Evolutionary conservation across 1,139 yeast genomes (phyloP).

Genomic region (Torulaspora pretoriensis): DNA sequence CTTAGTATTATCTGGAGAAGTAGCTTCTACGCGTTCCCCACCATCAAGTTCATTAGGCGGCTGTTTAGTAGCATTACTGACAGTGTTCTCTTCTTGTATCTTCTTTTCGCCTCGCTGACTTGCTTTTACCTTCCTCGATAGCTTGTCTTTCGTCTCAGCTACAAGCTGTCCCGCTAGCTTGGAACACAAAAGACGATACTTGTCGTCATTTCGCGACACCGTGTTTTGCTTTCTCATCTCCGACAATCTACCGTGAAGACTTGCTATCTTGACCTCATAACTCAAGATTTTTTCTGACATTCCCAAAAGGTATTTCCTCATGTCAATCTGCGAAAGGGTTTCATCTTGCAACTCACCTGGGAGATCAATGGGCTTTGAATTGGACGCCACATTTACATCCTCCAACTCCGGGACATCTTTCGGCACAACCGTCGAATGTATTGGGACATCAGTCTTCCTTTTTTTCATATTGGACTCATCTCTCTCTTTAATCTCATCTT

Average conservation of each 20-base stretch:
- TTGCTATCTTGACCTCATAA: conserved; percentile 21
- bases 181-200: not conserved
- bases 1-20: too few species aligned
- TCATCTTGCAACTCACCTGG: not conserved
- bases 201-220: conserved; percentile 10
- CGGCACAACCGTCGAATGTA: not conserved
- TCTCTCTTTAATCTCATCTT: not conserved
- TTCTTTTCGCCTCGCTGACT: not conserved
- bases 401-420: not conserved
- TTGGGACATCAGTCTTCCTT: not conserved
- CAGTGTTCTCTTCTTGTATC: not conserved
- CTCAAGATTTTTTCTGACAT: conserved; percentile 21
- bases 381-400: not conserved
- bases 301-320: not conserved
- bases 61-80: not conserved
- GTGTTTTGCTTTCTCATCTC: conserved; percentile 11
- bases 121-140: not conserved
- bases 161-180: not conserved
- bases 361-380: not conserved
- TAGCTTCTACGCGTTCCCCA: too few species aligned
- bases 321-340: not conserved
- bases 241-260: conserved; percentile 17
- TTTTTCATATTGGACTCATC: not conserved
- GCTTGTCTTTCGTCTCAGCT: not conserved
- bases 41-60: not conserved